Conservation (phyloP, 306 rosid species). For the Vicia sativa region DNA sequence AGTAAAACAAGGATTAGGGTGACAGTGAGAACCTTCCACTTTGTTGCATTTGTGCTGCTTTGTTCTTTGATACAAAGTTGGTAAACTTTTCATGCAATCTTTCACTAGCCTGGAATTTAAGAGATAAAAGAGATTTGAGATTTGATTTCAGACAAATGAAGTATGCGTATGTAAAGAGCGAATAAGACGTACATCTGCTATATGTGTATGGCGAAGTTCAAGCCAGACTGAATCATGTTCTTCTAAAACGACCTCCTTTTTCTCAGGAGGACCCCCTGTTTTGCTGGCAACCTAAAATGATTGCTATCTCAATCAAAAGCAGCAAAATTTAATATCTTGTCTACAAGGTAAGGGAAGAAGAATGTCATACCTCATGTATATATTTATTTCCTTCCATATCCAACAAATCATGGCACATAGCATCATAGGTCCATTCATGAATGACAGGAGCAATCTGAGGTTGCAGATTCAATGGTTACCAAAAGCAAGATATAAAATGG, state of each 20-base stretch:
- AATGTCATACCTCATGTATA: conserved; percentile 63
- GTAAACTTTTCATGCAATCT: conserved; percentile 79
- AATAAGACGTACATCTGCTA: conserved; percentile 78
- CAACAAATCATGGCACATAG: conserved; percentile 90
- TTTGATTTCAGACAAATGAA: conserved; percentile 24
- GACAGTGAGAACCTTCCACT: conserved; percentile 67
- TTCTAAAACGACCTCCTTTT: conserved; percentile 74
- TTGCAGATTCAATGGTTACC: conserved; percentile 31
- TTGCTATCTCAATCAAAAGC: conserved; percentile 29
- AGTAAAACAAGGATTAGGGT: conserved; percentile 33
- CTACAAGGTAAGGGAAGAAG: conserved; percentile 15
- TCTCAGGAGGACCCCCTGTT: conserved; percentile 72
- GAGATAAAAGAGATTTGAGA: conserved; percentile 38
- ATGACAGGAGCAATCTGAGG: conserved; percentile 90
- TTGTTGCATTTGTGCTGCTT: conserved; percentile 93
- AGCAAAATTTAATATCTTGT: conserved; percentile 2
- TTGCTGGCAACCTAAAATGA: conserved; percentile 77
- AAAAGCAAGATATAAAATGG: conserved; percentile 33
- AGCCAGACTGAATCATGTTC: conserved; percentile 87
- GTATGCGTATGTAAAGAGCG: conserved; percentile 19
- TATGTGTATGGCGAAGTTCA: conserved; percentile 91
- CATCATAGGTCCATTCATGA: conserved; percentile 99
- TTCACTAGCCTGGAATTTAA: conserved; percentile 83
- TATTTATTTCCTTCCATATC: conserved; percentile 87
- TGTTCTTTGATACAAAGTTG: conserved; percentile 75